Base-by-base conservation (phyloP, 352 stramenopile species). In the Globisporangium spiculum region DNA sequence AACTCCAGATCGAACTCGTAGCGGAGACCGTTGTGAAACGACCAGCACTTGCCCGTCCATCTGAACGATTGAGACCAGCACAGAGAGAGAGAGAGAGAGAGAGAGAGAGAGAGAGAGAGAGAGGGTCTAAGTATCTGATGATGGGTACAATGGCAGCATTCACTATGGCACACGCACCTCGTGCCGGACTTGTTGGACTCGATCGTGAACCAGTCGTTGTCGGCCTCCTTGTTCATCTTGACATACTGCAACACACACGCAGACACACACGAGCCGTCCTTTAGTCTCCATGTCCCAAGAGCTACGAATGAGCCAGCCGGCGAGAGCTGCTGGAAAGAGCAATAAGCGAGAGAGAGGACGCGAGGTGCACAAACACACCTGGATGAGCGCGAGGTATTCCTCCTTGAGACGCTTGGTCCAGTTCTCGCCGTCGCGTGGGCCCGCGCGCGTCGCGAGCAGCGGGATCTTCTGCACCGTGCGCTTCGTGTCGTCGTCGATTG, bases 131-230 rank as follows among this genome's bases (percentile, higher is more conserved):
- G 44, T 38, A 48, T 52, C 22, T 32, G 8, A 22, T 38, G 2
- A 10, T 65, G 18, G 59, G 14, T 65, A 65, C 59, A 65, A 63
- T 54, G 1, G 10, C 18, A 54, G 32, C 24, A 48, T 26, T 24
- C 4, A 9, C 27, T 14, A 41, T 34, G 10, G 18, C 7, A 20
- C 7, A 56, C 67, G 7, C 66, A 90, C 74, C 83, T 73, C 4
- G 87, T 96, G 58, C 89, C 88, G 9, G 80, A 72, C 71, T 94
- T 90, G 73, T 96, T 94, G 32, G 86, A 90, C 55, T 88, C 83
- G 69, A 97, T 95, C 38, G 83, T 92, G 69, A 97, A 97, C 89
- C 89, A 97, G 75, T 97, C 89, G 67, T 93, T 94, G 77, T 96
- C 89, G 22, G 83, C 83, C 62, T 88, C 89, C 71, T 97, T 97